Evolutionary conservation across 164 flowering plant genomes (phyloP), one percentile per base, ranked within the genome.

Genomic region (Vitis labrusca): DNA sequence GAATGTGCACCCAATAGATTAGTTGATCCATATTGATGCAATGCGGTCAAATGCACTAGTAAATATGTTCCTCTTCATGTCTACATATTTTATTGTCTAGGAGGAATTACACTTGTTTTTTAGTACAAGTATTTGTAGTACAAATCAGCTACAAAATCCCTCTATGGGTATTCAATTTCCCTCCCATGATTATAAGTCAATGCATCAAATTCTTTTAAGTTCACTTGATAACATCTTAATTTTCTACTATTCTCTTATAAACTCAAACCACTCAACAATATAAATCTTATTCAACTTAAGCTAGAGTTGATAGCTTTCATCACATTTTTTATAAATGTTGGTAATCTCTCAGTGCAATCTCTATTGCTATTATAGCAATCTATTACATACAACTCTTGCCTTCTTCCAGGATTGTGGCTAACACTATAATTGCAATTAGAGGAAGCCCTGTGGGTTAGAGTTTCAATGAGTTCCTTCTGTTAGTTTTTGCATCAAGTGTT

Each of bases 141-240:
- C 50, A 63, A 59, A 72, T 89, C 97, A 27, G 83, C 82, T 9
- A 66, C 77, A 72, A 85, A 60, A 62, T 89, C 88, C 65, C 75
- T 80, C 93, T 93, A 87, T 5, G 91, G 91, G 55, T 80, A 88
- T 56, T 84, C 87, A 72, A 92, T 55, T 66, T 85, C 91, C 61
- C 91, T 83, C 50, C 98, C 98, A 68, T 93, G 91, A 4, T 79
- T 82, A 65, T 96, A 91, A 9, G 85, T 70, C 74, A 92, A 55
- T 47, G 91, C 93, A 69, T 92, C 97, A 66, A 90, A 19, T 19
- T 17, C 19, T 17, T 17, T 17, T 17, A 17, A 17, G 19, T 17
- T 17, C 19, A 17, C 19, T 17, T 17, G 19, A 17, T 17, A 17
- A 17, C 65, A 50, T 65, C 59, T 80, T 56, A 92, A 37, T 77